phyloP scores from a whole-genome alignment of 176 grass and related monocot genomes.

The Carex kokanica region DNA sequence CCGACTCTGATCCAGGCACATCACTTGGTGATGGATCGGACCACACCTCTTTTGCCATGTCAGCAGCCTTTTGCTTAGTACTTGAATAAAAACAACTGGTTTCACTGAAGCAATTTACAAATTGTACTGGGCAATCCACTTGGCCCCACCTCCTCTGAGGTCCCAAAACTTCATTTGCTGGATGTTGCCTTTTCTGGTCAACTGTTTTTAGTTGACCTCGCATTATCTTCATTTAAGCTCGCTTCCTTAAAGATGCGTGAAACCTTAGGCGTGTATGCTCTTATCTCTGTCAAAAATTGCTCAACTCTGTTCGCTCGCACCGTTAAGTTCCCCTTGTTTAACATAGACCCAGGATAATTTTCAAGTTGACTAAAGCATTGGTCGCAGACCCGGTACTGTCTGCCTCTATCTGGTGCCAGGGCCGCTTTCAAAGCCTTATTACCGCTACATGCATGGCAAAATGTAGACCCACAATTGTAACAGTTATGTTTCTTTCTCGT shows the following conservation, averaged over 20 bases:
- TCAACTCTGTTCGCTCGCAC: constrained; percentile 44
- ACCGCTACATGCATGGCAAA: constrained; percentile 70
- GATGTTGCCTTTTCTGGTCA: constrained; percentile 34
- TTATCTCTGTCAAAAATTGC: constrained; percentile 42
- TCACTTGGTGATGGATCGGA: background rate
- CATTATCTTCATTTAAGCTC: constrained; percentile 42
- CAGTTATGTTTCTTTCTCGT: constrained; percentile 87
- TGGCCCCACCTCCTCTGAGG: constrained; percentile 69
- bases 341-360: constrained; percentile 31
- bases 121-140: constrained; percentile 62
- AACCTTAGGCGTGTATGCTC: constrained; percentile 52
- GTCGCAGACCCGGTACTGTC: constrained; percentile 70
- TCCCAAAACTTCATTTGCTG: background rate
- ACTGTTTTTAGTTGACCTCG: constrained; percentile 25
- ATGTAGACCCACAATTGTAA: constrained; percentile 87
- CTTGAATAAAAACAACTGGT: background rate
- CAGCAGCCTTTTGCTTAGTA: constrained; percentile 14
- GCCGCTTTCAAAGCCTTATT: constrained; percentile 62
- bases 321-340: constrained; percentile 32
- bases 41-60: constrained; percentile 4
- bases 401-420: constrained; percentile 59
- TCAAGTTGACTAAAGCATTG: constrained; percentile 63
- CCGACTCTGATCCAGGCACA: constrained; percentile 23
- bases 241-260: constrained; percentile 58
- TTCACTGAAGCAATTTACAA: constrained; percentile 26